Conservation (phyloP, 257 asterid species). For the Petrea volubilis region DNA sequence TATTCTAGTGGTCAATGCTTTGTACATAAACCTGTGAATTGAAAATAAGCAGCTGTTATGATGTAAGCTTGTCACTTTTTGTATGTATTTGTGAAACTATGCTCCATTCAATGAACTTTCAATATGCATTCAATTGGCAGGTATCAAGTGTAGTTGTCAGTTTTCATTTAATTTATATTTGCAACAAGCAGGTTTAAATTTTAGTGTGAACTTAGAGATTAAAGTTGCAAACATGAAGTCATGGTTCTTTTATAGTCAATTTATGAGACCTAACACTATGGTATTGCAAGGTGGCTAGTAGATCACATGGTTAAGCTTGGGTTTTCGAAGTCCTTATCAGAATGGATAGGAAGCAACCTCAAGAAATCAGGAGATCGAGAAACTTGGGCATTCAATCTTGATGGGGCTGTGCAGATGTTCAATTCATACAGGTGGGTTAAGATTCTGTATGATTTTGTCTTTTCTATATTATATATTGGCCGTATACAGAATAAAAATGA, state of each 20-base stretch:
- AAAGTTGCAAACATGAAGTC: background rate
- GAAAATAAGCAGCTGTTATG: background rate
- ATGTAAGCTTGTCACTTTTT: slow-evolving; percentile 9
- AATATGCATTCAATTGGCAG: background rate
- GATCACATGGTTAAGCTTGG: slow-evolving; percentile 82
- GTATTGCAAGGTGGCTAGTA: slow-evolving; percentile 77
- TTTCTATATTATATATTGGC: background rate
- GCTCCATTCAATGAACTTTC: background rate
- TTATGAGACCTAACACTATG: slow-evolving; percentile 16
- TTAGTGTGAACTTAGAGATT: background rate
- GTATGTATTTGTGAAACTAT: slow-evolving; percentile 4
- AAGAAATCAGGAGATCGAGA: slow-evolving; percentile 66
- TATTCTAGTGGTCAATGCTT: background rate
- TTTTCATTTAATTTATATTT: background rate
- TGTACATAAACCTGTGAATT: background rate
- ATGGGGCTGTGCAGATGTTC: slow-evolving; percentile 90
- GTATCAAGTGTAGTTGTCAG: background rate
- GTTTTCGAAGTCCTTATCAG: slow-evolving; percentile 81
- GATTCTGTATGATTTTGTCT: background rate
- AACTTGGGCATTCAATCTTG: slow-evolving; percentile 85
- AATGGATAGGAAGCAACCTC: slow-evolving; percentile 95
- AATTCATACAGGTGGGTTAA: slow-evolving; percentile 65
- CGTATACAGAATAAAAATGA: background rate
- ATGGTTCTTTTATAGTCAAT: slow-evolving; percentile 13
- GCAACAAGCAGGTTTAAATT: background rate